Evolutionary conservation across 208 protist genomes (phyloP).

Genomic region (Trypanosoma caninum): DNA sequence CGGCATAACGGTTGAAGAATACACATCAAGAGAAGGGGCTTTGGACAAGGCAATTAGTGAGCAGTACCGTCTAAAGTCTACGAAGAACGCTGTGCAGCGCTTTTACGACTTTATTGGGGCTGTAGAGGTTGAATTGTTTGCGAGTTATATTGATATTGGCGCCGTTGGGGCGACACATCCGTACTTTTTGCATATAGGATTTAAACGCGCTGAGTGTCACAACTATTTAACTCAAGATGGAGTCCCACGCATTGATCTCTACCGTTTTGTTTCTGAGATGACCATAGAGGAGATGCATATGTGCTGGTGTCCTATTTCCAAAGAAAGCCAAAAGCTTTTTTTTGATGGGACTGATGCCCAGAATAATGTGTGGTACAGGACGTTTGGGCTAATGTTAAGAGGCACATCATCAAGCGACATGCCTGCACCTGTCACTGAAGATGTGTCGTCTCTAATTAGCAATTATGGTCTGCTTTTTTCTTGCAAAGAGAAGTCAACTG

Average conservation of each 20-base stretch:
- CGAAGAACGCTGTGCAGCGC: slow-evolving; percentile 42
- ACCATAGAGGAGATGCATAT: slow-evolving; percentile 69
- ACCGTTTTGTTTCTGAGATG: slow-evolving; percentile 67
- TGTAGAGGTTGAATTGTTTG: slow-evolving; percentile 74
- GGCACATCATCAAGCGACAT: slow-evolving; percentile 25
- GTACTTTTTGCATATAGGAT: slow-evolving; percentile 78
- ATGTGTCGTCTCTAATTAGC: slow-evolving; percentile 42
- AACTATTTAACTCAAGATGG: slow-evolving; percentile 62
- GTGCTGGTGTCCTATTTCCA: slow-evolving; percentile 56
- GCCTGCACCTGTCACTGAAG: slow-evolving; percentile 18
- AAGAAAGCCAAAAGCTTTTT: slow-evolving; percentile 7
- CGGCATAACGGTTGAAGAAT: background rate
- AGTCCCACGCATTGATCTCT: slow-evolving; percentile 60
- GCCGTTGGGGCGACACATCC: slow-evolving; percentile 48
- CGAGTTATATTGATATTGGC: slow-evolving; percentile 71
- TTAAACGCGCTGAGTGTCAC: slow-evolving; percentile 60
- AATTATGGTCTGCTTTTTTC: slow-evolving; percentile 74
- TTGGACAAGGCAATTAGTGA: slow-evolving; percentile 6
- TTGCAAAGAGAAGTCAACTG: slow-evolving; percentile 51
- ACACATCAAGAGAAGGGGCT: background rate
- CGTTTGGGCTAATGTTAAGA: slow-evolving; percentile 51
- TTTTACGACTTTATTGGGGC: slow-evolving; percentile 75
- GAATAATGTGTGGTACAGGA: slow-evolving; percentile 31
- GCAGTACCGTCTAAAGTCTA: slow-evolving; percentile 1
- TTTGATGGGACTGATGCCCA: background rate